Base-by-base conservation (phyloP, 768 basidiomycete species). In the Rhodotorula toruloides region DNA sequence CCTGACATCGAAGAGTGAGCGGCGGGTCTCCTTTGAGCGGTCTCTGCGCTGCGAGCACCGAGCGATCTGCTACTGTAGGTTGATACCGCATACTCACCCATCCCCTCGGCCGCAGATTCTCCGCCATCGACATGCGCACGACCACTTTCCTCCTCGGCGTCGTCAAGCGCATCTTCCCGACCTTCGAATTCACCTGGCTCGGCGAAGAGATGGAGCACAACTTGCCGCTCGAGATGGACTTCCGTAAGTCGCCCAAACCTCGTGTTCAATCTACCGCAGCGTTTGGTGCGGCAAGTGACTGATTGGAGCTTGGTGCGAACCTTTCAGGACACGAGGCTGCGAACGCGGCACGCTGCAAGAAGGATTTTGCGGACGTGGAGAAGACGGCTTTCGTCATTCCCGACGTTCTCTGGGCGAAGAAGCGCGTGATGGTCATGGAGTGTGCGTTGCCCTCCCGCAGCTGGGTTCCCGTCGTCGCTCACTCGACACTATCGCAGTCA, bases 181-280 rank as follows among this genome's bases (percentile, higher is more conserved):
- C 92, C 59, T 99, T 98, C 72, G 93, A 97, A 76, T 89, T 94
- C 75, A 58, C 66, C 11, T 76, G 75, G 75, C 68, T 76, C 46
- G 67, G 88, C 64, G 89, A 91, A 72, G 96, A 98, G 79, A 98
- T 99, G 93, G 85, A 79, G 60, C 84, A 86, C 70, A 92, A 92
- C 75, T 79, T 90, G 21, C 91, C 91, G 0, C 87, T 88, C 72
- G 93, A 98, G 78, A 90, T 97, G 90, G 86, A 99, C 78, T 98
- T 99, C 75, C 72, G 75, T 73, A 25, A 47, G 73, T 67, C 3
- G 3, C 34, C 6, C 31, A 34, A 37, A 32, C 17, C 25, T 7
- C 34, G 9, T 10, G 40, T 29, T 49, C 31, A 22, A 4, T 31
- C 8, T 31, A 12, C 19, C 44, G 34, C 34, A 32, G 34, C 31